A percentile compares a stretch with the other conserved stretches of the same genome.
Evolutionary conservation across 345 rosid species (phyloP).

Genomic region (Populus tremula): DNA sequence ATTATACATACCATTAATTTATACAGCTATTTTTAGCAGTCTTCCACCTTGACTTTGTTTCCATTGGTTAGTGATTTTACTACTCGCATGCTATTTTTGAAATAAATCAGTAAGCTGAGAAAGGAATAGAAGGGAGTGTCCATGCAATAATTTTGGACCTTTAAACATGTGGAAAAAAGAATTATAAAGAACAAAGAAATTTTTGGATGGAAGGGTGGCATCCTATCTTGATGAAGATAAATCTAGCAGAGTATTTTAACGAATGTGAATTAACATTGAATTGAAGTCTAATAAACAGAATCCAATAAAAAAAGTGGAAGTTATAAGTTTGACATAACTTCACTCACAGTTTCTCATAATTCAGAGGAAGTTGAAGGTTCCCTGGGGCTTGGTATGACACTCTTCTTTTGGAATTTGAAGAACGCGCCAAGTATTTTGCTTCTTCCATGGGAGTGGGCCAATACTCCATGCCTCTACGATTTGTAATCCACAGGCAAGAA

Average conservation of each 20-base stretch:
- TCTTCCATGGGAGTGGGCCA: conserved; percentile 79
- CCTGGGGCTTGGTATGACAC: conserved; percentile 35
- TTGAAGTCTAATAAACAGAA: not conserved
- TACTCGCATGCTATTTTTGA: too few relatives aligned
- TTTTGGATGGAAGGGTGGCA: not conserved
- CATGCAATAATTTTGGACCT: not conserved
- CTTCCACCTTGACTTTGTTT: not conserved
- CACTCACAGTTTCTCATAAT: conserved; percentile 83
- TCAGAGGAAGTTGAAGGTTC: conserved; percentile 59
- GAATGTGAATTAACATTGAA: not conserved
- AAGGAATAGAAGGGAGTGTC: too few relatives aligned
- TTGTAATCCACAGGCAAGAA: conserved; percentile 85
- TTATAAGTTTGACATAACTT: not conserved
- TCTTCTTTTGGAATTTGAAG: conserved; percentile 41
- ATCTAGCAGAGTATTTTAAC: not conserved
- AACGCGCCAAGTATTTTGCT: conserved; percentile 57
- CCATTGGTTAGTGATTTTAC: too few relatives aligned
- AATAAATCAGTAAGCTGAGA: too few relatives aligned
- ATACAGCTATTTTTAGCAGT: not conserved
- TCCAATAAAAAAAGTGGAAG: not conserved
- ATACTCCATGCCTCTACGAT: conserved; percentile 84
- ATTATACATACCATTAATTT: not conserved
- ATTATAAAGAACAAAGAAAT: not conserved
- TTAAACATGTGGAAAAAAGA: not conserved
- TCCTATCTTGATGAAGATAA: conserved; percentile 8